Conservation (phyloP, 1,284 basidiomycete genomes). For the Exsudoporus floridanus region DNA sequence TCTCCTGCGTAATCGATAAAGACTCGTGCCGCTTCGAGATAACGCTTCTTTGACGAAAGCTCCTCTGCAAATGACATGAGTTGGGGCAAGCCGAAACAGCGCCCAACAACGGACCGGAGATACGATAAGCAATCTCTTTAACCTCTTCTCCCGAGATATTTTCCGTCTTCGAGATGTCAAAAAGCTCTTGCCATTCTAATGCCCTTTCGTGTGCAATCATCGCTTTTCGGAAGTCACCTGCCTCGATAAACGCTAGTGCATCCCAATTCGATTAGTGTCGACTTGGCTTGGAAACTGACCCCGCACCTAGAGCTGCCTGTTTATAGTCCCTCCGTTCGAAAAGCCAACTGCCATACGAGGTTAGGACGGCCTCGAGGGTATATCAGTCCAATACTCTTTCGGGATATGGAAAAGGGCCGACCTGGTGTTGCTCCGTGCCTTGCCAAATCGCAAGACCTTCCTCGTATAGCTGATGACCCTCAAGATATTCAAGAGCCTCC, state of each 20-base stretch:
- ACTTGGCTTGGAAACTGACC: not conserved
- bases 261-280: conserved; percentile 7
- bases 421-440: conserved; percentile 61
- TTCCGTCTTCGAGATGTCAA: conserved; percentile 68
- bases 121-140: conserved; percentile 63
- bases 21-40: conserved; percentile 79
- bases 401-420: conserved; percentile 35
- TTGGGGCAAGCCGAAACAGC: not conserved
- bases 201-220: conserved; percentile 85
- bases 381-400: conserved; percentile 2
- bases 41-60: conserved; percentile 74
- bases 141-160: conserved; percentile 52
- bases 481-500: conserved; percentile 79
- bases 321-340: conserved; percentile 81
- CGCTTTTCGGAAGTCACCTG: conserved; percentile 63
- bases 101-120: conserved; percentile 58
- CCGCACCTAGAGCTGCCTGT: conserved; percentile 78
- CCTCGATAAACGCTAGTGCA: conserved; percentile 69
- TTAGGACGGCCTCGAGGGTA: conserved; percentile 54
- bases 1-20: conserved; percentile 86
- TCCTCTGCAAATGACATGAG: conserved; percentile 57
- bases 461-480: conserved; percentile 77
- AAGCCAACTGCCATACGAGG: conserved; percentile 85
- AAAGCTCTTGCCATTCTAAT: conserved; percentile 86
- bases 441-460: conserved; percentile 75